phyloP scores from a whole-genome alignment of 73 alveolate species.

The Breviolum minutum region DNA sequence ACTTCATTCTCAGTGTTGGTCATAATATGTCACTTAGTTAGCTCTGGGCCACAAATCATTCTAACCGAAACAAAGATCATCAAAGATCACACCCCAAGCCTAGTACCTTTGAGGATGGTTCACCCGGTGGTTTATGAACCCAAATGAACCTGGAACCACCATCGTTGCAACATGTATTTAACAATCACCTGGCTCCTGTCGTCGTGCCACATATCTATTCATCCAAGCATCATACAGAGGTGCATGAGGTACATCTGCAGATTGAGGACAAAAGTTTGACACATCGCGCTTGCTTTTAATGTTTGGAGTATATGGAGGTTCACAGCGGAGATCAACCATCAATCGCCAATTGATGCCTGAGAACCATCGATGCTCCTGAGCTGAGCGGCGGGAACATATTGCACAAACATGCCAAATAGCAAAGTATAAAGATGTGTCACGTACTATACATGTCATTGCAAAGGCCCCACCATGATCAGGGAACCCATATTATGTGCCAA shows the following conservation, averaged over 20 bases:
- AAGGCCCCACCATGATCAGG: no score
- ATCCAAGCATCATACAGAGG: background rate
- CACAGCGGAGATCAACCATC: constrained; percentile 16
- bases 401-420: background rate
- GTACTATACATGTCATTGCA: background rate
- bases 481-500: no score
- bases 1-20: no score
- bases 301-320: constrained; percentile 32
- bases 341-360: constrained; percentile 3
- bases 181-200: background rate
- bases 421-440: background rate
- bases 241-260: constrained; percentile 14
- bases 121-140: background rate
- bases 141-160: background rate
- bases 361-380: constrained; percentile 62
- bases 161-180: background rate
- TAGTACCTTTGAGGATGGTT: background rate
- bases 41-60: no score
- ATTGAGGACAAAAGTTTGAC: constrained; percentile 41
- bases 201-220: background rate
- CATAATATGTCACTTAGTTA: no score
- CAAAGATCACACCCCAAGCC: background rate
- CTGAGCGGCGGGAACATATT: background rate
- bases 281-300: constrained; percentile 21
- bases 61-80: no score